Percentiles rank a stretch among this genome's conserved stretches.
phyloP scores from a whole-genome alignment of 2,329 filamentous ascomycete genomes.

The Diaporthe citrichinensis region DNA sequence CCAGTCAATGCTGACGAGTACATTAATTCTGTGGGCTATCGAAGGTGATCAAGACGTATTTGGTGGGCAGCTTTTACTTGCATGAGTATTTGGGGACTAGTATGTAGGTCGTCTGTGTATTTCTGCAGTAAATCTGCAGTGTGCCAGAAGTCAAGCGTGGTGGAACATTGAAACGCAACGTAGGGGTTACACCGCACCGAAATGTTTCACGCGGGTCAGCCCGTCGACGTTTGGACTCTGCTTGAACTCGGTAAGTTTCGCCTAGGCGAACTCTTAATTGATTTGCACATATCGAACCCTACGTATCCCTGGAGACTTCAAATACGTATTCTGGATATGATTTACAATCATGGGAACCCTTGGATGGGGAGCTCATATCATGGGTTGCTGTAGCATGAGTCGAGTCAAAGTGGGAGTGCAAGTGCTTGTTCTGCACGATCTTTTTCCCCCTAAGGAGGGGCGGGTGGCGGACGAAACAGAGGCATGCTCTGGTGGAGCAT shows the following conservation, averaged over 20 bases:
- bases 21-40: background rate
- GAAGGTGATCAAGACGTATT: background rate
- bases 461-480: constrained; percentile 7
- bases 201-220: constrained; percentile 9
- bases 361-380: background rate
- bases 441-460: background rate
- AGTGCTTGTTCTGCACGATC: background rate
- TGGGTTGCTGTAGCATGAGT: background rate
- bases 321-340: background rate
- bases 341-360: background rate
- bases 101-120: background rate
- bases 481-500: background rate
- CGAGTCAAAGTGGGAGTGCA: background rate
- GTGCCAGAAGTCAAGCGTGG: background rate
- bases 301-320: background rate
- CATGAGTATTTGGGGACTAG: background rate
- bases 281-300: background rate
- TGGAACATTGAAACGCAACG: background rate
- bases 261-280: background rate
- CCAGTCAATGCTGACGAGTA: background rate
- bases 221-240: background rate
- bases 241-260: background rate
- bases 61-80: background rate
- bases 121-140: background rate
- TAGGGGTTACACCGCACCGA: constrained; percentile 4